These are phyloP conservation scores for Malus sieversii DNA, from an alignment of 306 rosid genomes.

Conservation along the genomic window DNA sequence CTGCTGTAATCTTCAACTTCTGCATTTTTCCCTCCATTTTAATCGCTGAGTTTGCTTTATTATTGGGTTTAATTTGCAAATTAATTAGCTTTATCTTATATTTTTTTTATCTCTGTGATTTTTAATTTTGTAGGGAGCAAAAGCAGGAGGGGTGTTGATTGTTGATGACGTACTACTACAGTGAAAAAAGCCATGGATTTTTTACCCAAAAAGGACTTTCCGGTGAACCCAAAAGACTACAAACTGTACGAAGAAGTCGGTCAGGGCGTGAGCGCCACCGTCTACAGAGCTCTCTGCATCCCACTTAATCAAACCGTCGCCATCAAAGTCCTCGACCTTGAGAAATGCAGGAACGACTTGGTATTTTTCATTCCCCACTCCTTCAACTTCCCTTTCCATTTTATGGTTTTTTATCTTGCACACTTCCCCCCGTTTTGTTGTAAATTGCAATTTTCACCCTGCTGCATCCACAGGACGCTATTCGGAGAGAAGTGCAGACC, in stretches of 20 bases:
- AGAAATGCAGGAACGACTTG: constrained; percentile 75
- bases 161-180: background rate
- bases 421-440: too few species aligned
- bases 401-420: too few species aligned
- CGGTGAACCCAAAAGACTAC: constrained; percentile 60
- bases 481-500: constrained; percentile 78
- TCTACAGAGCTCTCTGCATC: constrained; percentile 75
- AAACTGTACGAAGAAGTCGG: constrained; percentile 90
- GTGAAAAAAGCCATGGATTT: constrained; percentile 40
- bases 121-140: background rate
- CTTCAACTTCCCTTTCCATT: background rate
- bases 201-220: constrained; percentile 45
- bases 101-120: background rate
- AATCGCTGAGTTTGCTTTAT: background rate
- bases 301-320: constrained; percentile 75
- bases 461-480: constrained; percentile 53
- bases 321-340: constrained; percentile 88
- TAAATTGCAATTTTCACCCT: too few species aligned
- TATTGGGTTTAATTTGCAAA: background rate
- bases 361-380: constrained; percentile 26
- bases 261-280: constrained; percentile 90
- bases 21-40: background rate
- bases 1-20: background rate
- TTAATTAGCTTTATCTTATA: background rate
- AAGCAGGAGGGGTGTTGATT: background rate